These are phyloP conservation scores for Pseudozyma pruni DNA, from an alignment of 1,284 basidiomycete species.

Conservation along the genomic window DNA sequence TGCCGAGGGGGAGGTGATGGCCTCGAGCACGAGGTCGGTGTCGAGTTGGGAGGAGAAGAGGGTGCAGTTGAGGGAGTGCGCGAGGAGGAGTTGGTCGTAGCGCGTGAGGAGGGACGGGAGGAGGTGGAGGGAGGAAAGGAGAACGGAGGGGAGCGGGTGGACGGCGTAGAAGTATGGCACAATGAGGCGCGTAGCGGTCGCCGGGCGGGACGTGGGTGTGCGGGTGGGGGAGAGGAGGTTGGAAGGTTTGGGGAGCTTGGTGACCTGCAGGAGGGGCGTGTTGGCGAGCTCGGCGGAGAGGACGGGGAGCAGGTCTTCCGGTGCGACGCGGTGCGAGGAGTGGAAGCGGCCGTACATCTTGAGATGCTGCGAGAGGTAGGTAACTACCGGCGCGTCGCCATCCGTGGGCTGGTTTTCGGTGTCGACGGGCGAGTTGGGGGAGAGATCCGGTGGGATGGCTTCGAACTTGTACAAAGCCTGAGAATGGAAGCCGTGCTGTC, in stretches of 20 bases:
- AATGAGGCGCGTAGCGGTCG: background rate
- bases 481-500: constrained; percentile 19
- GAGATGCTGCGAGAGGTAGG: constrained; percentile 22
- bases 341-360: constrained; percentile 12
- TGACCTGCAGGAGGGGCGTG: constrained; percentile 13
- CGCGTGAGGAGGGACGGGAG: constrained; percentile 48
- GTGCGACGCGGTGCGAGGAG: background rate
- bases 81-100: constrained; percentile 46
- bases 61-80: constrained; percentile 10
- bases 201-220: no score
- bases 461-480: constrained; percentile 13
- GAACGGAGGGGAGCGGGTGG: constrained; percentile 14
- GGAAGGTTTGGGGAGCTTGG: constrained; percentile 9
- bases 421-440: constrained; percentile 6
- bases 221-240: constrained; percentile 11
- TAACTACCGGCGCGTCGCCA: background rate
- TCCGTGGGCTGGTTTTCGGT: background rate
- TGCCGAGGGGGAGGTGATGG: constrained; percentile 31
- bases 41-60: constrained; percentile 23
- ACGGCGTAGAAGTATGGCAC: constrained; percentile 24
- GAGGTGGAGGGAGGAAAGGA: constrained; percentile 16
- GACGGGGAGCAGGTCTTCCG: background rate
- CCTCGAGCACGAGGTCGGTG: constrained; percentile 25
- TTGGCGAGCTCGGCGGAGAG: constrained; percentile 7
- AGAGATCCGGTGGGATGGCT: constrained; percentile 4